phyloP scores from a whole-genome alignment of 2,329 filamentous ascomycete genomes.

The Sporothrix pallida region DNA sequence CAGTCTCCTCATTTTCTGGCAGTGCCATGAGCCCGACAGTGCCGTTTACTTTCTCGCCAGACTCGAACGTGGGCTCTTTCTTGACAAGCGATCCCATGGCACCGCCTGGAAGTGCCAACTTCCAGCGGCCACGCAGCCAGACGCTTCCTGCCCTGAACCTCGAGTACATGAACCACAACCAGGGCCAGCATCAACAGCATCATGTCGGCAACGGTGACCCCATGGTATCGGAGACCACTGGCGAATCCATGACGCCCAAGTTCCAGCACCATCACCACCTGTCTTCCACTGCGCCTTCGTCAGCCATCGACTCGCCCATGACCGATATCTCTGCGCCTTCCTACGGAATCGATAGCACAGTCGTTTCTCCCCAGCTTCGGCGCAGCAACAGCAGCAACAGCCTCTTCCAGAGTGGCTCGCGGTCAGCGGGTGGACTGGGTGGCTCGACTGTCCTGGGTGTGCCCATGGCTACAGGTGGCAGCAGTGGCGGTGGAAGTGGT shows the following conservation, averaged over 20 bases:
- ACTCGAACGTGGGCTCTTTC: slow-evolving; percentile 72
- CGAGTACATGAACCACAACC: slow-evolving; percentile 58
- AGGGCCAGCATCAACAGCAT: slow-evolving; percentile 48
- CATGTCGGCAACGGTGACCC: background rate
- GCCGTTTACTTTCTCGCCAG: slow-evolving; percentile 76
- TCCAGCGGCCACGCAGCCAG: slow-evolving; percentile 81
- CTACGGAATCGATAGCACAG: slow-evolving; percentile 50
- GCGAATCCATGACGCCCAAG: slow-evolving; percentile 52
- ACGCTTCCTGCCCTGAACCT: slow-evolving; percentile 78
- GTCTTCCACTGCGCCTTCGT: slow-evolving; percentile 56
- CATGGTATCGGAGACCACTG: background rate
- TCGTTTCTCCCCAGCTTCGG: slow-evolving; percentile 53
- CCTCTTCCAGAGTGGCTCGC: slow-evolving; percentile 44
- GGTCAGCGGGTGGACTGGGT: slow-evolving; percentile 39
- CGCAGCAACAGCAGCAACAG: slow-evolving; percentile 60
- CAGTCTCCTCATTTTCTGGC: slow-evolving; percentile 70
- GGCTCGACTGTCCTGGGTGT: slow-evolving; percentile 31
- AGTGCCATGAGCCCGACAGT: slow-evolving; percentile 75
- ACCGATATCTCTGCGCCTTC: slow-evolving; percentile 52
- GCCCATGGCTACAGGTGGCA: background rate
- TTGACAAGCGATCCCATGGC: slow-evolving; percentile 49
- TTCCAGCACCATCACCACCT: slow-evolving; percentile 63
- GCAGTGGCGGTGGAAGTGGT: slow-evolving; percentile 25
- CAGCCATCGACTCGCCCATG: slow-evolving; percentile 58
- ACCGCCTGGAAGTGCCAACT: slow-evolving; percentile 54